phyloP scores from a whole-genome alignment of 108 stramenopile species.

The Thalassiosira profunda region DNA sequence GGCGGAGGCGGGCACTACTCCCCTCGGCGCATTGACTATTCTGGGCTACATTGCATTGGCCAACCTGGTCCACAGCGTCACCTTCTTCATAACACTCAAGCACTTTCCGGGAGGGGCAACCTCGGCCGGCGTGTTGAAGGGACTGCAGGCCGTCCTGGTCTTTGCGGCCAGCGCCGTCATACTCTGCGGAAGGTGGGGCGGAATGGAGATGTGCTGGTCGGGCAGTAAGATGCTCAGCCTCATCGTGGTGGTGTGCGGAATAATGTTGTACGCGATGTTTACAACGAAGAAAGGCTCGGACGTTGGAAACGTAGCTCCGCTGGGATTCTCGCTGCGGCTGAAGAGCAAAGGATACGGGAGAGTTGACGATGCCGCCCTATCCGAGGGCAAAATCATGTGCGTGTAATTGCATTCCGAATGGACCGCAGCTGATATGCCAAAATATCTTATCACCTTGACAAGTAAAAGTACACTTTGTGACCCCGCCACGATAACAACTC shows the following conservation, averaged over 20 bases:
- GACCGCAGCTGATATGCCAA: too few species aligned
- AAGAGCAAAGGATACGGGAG: too few species aligned
- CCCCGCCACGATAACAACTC: too few species aligned
- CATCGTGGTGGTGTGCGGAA: slow-evolving; percentile 65
- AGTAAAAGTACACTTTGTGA: too few species aligned
- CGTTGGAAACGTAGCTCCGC: too few species aligned
- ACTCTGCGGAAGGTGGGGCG: slow-evolving; percentile 70
- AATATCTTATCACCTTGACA: too few species aligned
- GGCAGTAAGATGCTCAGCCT: slow-evolving; percentile 56
- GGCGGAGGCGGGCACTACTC: slow-evolving; percentile 55
- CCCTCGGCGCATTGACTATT: slow-evolving; percentile 21
- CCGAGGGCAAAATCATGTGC: too few species aligned
- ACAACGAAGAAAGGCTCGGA: slow-evolving; percentile 26
- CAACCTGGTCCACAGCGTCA: slow-evolving; percentile 70
- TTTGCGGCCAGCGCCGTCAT: slow-evolving; percentile 63
- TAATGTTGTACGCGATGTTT: slow-evolving; percentile 31
- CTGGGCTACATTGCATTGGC: slow-evolving; percentile 33
- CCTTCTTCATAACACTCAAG: slow-evolving; percentile 70
- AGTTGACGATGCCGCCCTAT: too few species aligned
- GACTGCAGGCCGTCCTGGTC: slow-evolving; percentile 84
- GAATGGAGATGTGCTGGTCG: slow-evolving; percentile 80
- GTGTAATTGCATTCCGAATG: too few species aligned
- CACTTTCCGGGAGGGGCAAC: slow-evolving; percentile 81
- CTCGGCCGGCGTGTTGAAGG: slow-evolving; percentile 85
- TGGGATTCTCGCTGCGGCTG: too few species aligned